A percentile compares a stretch with the other conserved stretches of the same genome.
Evolutionary conservation across 2,329 filamentous ascomycete species (phyloP).

Genomic region (Tolypocladium tropicale): DNA sequence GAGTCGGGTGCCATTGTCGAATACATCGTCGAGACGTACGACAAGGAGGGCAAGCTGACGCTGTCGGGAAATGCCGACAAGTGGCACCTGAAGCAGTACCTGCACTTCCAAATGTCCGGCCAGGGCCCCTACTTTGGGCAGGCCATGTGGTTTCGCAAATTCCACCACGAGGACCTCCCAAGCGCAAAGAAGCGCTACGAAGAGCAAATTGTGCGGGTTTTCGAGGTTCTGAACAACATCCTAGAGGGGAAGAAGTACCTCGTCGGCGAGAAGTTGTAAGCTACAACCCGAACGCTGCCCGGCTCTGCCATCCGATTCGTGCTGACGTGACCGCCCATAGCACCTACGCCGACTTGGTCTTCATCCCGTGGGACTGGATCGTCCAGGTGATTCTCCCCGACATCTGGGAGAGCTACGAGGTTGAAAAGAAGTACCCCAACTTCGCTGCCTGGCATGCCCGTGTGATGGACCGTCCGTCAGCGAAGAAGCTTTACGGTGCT

Average conservation of each 20-base stretch:
- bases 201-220: conserved; percentile 17
- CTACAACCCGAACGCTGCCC: neutral
- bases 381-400: conserved; percentile 8
- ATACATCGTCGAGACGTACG: conserved; percentile 19
- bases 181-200: conserved; percentile 20
- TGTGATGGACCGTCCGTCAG: conserved; percentile 17
- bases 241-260: conserved; percentile 24
- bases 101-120: conserved; percentile 27
- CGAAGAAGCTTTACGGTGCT: conserved; percentile 14
- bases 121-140: conserved; percentile 29
- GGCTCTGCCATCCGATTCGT: neutral
- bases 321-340: conserved; percentile 4
- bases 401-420: conserved; percentile 11
- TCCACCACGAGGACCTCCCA: conserved; percentile 16
- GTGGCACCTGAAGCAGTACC: conserved; percentile 21
- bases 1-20: conserved; percentile 19
- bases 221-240: conserved; percentile 19
- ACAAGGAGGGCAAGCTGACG: conserved; percentile 15
- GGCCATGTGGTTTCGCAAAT: conserved; percentile 19
- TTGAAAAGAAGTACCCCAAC: conserved; percentile 23
- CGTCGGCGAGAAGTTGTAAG: conserved; percentile 22
- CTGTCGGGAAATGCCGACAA: conserved; percentile 15
- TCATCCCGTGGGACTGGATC: conserved; percentile 18
- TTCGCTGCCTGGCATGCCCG: conserved; percentile 23
- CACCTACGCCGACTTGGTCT: conserved; percentile 23